Percentiles rank a stretch among this genome's conserved stretches.
Evolutionary conservation across 2,329 filamentous ascomycete genomes (phyloP).

Genomic region (Cytospora piceae): DNA sequence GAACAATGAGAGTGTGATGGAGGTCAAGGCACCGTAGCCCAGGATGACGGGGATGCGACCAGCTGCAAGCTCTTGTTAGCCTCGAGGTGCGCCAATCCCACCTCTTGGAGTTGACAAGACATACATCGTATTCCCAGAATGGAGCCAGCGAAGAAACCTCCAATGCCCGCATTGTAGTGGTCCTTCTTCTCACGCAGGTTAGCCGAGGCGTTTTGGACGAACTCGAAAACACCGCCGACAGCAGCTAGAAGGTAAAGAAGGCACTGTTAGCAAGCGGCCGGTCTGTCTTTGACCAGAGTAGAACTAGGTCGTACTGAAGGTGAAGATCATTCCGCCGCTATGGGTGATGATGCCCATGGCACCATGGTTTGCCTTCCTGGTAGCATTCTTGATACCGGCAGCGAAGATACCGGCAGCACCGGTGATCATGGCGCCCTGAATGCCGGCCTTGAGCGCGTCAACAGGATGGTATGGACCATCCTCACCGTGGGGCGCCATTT

Average conservation of each 20-base stretch:
- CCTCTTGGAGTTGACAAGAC: constrained; percentile 41
- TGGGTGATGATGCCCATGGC: constrained; percentile 79
- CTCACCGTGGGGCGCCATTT: constrained; percentile 40
- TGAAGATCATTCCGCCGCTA: constrained; percentile 72
- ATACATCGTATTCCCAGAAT: constrained; percentile 74
- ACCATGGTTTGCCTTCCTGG: constrained; percentile 81
- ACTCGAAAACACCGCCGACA: constrained; percentile 76
- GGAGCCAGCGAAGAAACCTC: constrained; percentile 75
- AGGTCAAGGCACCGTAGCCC: constrained; percentile 64
- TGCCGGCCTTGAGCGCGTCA: constrained; percentile 62
- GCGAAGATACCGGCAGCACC: constrained; percentile 61
- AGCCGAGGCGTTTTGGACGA: constrained; percentile 74
- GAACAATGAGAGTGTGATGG: constrained; percentile 63
- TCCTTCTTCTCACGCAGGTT: constrained; percentile 89
- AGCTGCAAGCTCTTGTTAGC: constrained; percentile 43
- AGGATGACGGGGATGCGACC: constrained; percentile 71
- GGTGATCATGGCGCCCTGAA: constrained; percentile 59
- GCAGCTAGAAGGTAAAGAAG: constrained; percentile 56
- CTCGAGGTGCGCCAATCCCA: constrained; percentile 14
- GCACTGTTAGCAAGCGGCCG: constrained; percentile 22
- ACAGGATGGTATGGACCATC: constrained; percentile 41
- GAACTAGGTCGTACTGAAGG: constrained; percentile 59
- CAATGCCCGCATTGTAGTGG: constrained; percentile 72
- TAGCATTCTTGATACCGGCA: constrained; percentile 75
- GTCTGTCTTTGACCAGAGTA: not conserved